These are phyloP conservation scores for Suillus placidus DNA, from an alignment of 768 basidiomycete genomes.

Conservation along the genomic window DNA sequence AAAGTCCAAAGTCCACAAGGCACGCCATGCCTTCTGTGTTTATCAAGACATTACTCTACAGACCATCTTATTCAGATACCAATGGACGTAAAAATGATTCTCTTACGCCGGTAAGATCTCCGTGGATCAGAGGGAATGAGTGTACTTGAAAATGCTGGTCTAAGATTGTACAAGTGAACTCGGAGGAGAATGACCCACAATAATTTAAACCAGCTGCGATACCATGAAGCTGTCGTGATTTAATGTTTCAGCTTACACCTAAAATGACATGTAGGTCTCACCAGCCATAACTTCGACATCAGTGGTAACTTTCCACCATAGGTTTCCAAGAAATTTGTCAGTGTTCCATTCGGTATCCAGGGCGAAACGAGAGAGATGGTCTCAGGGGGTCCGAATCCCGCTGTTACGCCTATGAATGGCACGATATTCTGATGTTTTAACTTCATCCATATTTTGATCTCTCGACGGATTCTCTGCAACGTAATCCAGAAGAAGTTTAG, in stretches of 20 bases:
- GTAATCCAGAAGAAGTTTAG: neutral
- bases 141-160: neutral
- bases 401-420: slow-evolving; percentile 29
- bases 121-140: slow-evolving; percentile 25
- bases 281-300: slow-evolving; percentile 17
- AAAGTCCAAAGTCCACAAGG: slow-evolving; percentile 49
- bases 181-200: neutral
- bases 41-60: slow-evolving; percentile 23
- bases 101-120: slow-evolving; percentile 42
- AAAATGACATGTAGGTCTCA: slow-evolving; percentile 5
- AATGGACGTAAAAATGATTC: neutral
- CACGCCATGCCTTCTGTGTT: slow-evolving; percentile 18
- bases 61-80: neutral
- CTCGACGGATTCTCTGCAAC: slow-evolving; percentile 27
- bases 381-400: slow-evolving; percentile 28
- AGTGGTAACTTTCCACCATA: neutral
- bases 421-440: slow-evolving; percentile 30
- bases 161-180: neutral
- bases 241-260: neutral
- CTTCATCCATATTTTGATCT: slow-evolving; percentile 33
- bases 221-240: neutral
- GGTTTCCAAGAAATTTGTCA: slow-evolving; percentile 22
- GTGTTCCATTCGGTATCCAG: slow-evolving; percentile 33
- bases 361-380: slow-evolving; percentile 32
- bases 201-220: slow-evolving; percentile 7